Base-by-base conservation (phyloP, 2,329 filamentous ascomycete species). In the Kalmusia sp. region DNA sequence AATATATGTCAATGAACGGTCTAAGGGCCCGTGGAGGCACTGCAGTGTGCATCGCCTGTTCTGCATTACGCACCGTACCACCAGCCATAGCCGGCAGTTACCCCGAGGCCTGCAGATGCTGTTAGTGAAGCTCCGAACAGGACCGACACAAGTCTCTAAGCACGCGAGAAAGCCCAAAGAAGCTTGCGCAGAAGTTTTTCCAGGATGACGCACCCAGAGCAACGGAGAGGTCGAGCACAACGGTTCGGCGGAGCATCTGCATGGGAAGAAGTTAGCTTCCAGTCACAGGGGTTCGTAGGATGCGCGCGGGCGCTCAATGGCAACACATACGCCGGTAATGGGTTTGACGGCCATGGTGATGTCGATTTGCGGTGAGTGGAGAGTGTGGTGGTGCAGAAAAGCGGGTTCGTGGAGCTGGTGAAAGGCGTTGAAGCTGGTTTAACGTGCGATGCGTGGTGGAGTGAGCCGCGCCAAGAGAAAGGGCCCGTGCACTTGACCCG, bases 181-280 rank as follows among this genome's bases (percentile, higher is more conserved):
- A 45, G 14, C 49, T 33, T 25, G 28, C 44, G 39, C 25, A 34
- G 17, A 43, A 21, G 44, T 37, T 31, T 15, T 1, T 41, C n/a
- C 6, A 1, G 39, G 14, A 11, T 3, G 49, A 80, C 85, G 75
- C 79, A 87, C 86, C 87, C 69, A 86, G 77, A 62, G 85, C 84
- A 71, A 87, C 84, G 68, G 83, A 85, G 67, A 89, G 78, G 76
- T 89, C 86, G 65, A 89, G 80, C 65, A 89, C 85, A 55, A 89
- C 78, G 70, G 80, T 80, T 73, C 84, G 81, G 74, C 84, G 84
- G 77, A 89, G 84, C 82, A 87, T 87, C 85, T 87, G 68, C 53
- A 57, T 30, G 45, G 14, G 51, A 59, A 56, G 55, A 63, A 53
- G 61, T 73, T 68, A 73, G 68, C 56, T 39, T 53, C 46, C 44